Base-by-base conservation (phyloP, 2,329 filamentous ascomycete species). In the Colletotrichum sp. region DNA sequence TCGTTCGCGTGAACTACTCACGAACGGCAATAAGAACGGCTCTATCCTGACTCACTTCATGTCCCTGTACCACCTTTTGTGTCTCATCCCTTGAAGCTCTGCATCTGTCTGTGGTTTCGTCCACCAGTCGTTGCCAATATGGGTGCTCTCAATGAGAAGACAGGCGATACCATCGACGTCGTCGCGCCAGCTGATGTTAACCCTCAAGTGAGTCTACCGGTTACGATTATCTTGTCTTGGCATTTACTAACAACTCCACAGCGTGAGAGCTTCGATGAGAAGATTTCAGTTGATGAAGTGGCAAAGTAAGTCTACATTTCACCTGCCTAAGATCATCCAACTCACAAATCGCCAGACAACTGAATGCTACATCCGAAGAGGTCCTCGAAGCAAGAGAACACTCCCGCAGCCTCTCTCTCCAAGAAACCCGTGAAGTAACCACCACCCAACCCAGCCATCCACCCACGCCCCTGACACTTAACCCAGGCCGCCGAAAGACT, bases 341-440 rank as follows among this genome's bases (percentile, higher is more conserved):
- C 48, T 66, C 9, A 75, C 44, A n/a, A 7, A 5, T 2, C 9
- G 7, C 6, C 30, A 75, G 73, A 18, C 70, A 73, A 39, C 64
- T 82, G 16, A 81, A 80, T 34, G 79, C 80, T 8, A 80, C 80
- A 3, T 77, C 79, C 28, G 59, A 78, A 28, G 80, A 81, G 52
- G 78, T 81, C 28, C 72, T 77, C 12, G 75, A 82, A 55, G 81
- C 80, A n/a, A 79, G 75, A 55, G 78, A 79, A 12, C 52, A 75
- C 32, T 66, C 68, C 18, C 18, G 28, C 4, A 22, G 60, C 22
- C 39, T 75, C 22, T 60, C 60, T 3, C 60, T 75, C 26, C 32
- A 71, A n/a, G 72, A 75, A 8, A 10, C 68, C 28, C 55, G 57
- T 30, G 52, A 66, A 28, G 72, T 65, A 52, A 22, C 48, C 22